Evolutionary conservation across 768 basidiomycete species (phyloP).

Genomic region (Strobilomyces dryophilus): DNA sequence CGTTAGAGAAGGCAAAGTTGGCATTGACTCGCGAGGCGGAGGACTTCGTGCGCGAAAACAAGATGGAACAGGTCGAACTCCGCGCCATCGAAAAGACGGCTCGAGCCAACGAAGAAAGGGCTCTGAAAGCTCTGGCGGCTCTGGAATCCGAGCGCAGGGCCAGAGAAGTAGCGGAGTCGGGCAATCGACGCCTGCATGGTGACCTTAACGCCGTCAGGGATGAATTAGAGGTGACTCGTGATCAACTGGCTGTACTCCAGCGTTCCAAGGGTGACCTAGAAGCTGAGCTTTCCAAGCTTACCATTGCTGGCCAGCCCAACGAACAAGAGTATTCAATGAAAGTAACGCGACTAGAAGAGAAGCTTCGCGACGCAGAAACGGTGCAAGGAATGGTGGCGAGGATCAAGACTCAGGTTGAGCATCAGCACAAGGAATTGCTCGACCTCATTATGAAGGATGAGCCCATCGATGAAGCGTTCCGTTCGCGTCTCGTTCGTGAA

Average conservation of each 20-base stretch:
- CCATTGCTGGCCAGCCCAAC: conserved; percentile 48
- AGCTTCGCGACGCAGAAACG: conserved; percentile 54
- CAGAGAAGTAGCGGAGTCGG: conserved; percentile 62
- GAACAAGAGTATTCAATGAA: conserved; percentile 61
- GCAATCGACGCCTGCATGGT: conserved; percentile 53
- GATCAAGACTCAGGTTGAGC: conserved; percentile 60
- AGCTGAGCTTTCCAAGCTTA: conserved; percentile 57
- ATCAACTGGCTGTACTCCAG: conserved; percentile 50
- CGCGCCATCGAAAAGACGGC: conserved; percentile 66
- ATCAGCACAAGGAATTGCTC: conserved; percentile 69
- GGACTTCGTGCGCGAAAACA: conserved; percentile 71
- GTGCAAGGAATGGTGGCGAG: conserved; percentile 46
- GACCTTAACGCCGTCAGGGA: conserved; percentile 54
- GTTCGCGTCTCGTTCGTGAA: conserved; percentile 57
- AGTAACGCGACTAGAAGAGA: conserved; percentile 58
- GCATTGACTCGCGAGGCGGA: conserved; percentile 77
- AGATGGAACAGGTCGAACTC: conserved; percentile 61
- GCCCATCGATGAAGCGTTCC: conserved; percentile 59
- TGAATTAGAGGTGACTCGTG: conserved; percentile 52
- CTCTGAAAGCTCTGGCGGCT: conserved; percentile 49
- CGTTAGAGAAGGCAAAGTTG: conserved; percentile 78
- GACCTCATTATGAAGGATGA: conserved; percentile 55
- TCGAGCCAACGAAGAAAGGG: conserved; percentile 58
- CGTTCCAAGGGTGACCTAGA: conserved; percentile 66
- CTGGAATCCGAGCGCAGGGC: conserved; percentile 65